phyloP scores from a whole-genome alignment of 331 rosid species.

The Stylosanthes scabra region DNA sequence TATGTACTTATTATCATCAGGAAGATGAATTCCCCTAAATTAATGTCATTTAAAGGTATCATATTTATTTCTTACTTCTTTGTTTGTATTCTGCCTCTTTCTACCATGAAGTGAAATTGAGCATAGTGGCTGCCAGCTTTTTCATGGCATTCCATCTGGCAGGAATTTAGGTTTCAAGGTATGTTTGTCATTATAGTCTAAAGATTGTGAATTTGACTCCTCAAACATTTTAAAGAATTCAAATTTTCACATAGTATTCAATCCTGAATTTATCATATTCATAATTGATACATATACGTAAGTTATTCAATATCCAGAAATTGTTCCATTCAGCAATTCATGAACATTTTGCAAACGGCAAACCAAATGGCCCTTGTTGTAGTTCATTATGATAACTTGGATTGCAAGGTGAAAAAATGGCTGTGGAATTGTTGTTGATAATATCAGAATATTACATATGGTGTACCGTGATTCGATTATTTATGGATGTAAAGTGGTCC shows the following conservation, averaged over 20 bases:
- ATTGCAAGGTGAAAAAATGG: constrained; percentile 14
- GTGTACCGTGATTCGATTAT: constrained; percentile 17
- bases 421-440: constrained; percentile 20
- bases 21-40: constrained; percentile 19
- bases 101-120: constrained; percentile 77
- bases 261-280: neutral
- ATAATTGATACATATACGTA: constrained; percentile 12
- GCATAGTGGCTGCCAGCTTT: constrained; percentile 81
- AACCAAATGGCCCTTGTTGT: neutral
- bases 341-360: constrained; percentile 14
- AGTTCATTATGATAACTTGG: constrained; percentile 8
- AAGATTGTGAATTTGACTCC: constrained; percentile 25
- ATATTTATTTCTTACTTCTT: constrained; percentile 22
- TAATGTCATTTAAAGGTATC: neutral
- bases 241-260: constrained; percentile 19
- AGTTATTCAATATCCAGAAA: constrained; percentile 24
- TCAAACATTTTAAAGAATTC: constrained; percentile 15
- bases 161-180: constrained; percentile 90
- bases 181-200: constrained; percentile 33
- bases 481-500: neutral
- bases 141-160: constrained; percentile 88
- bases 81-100: constrained; percentile 22
- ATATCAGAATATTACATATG: constrained; percentile 12
- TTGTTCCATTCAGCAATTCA: constrained; percentile 7
- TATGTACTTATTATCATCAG: constrained; percentile 16